A percentile compares a stretch with the other conserved stretches of the same genome.
phyloP scores from a whole-genome alignment of 176 grass and related monocot genomes.

The Ampelocalamus luodianensis region DNA sequence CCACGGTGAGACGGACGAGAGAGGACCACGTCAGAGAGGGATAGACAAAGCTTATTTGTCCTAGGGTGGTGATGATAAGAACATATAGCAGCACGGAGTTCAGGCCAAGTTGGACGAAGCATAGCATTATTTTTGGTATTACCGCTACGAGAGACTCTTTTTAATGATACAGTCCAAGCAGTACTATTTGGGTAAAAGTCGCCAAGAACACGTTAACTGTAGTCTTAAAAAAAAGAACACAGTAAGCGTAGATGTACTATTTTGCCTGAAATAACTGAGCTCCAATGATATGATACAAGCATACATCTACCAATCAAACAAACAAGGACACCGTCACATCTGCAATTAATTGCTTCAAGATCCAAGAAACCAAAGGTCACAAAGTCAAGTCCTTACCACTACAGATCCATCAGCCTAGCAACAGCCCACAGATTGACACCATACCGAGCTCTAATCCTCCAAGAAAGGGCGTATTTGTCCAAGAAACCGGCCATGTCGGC shows the following conservation, averaged over 20 bases:
- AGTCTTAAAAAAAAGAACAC: neutral
- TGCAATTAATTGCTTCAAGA: neutral
- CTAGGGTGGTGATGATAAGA: too few relatives aligned
- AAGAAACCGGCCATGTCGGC: slow-evolving; percentile 36
- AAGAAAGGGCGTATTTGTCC: neutral
- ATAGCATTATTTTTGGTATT: too few relatives aligned
- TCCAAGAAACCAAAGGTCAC: neutral
- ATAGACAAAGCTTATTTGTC: too few relatives aligned
- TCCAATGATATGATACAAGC: neutral
- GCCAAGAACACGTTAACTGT: neutral
- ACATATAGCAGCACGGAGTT: too few relatives aligned
- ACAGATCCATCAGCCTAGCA: slow-evolving; percentile 13
- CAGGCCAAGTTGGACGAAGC: too few relatives aligned
- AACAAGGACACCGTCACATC: neutral
- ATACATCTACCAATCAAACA: neutral
- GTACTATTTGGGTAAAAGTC: too few relatives aligned
- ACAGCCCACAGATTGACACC: neutral
- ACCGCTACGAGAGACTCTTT: too few relatives aligned
- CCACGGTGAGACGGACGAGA: too few relatives aligned
- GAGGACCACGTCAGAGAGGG: too few relatives aligned
- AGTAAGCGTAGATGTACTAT: neutral
- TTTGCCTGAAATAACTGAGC: neutral
- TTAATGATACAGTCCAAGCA: too few relatives aligned
- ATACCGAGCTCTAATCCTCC: neutral
- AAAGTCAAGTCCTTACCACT: neutral